These are phyloP conservation scores for Sporothrix globosa DNA, from an alignment of 2,329 filamentous ascomycete genomes.

Conservation along the genomic window DNA sequence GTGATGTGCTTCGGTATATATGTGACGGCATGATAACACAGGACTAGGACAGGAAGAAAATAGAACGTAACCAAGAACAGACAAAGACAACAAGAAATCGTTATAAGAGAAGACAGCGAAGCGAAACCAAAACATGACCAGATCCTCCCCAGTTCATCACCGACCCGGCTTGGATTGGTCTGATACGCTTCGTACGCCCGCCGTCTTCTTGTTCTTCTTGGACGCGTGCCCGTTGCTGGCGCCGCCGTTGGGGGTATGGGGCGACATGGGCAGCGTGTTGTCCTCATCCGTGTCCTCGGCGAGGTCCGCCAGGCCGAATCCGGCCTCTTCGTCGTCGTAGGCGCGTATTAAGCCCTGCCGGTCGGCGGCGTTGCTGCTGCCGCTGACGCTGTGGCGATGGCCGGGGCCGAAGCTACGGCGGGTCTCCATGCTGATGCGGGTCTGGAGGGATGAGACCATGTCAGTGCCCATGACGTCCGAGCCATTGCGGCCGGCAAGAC, in stretches of 20 bases:
- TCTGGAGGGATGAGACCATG: constrained; percentile 84
- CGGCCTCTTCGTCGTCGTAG: constrained; percentile 82
- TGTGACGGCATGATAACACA: constrained; percentile 9
- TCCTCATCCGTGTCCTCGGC: constrained; percentile 76
- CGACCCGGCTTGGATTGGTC: constrained; percentile 30
- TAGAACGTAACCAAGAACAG: background rate
- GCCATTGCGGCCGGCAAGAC: constrained; percentile 58
- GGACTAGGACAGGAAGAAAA: background rate
- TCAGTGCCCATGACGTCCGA: constrained; percentile 87
- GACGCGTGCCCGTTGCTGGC: constrained; percentile 39
- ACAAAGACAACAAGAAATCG: background rate
- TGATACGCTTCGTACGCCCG: constrained; percentile 30
- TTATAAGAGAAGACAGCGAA: background rate
- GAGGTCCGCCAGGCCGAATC: constrained; percentile 77
- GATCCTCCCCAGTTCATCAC: background rate
- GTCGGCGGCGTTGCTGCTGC: constrained; percentile 68
- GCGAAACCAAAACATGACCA: background rate
- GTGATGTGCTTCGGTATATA: constrained; percentile 19
- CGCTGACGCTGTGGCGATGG: constrained; percentile 54
- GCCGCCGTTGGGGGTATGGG: constrained; percentile 52
- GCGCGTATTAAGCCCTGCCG: constrained; percentile 82
- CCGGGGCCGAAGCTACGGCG: constrained; percentile 66
- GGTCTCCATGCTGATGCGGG: constrained; percentile 89
- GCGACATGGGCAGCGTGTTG: constrained; percentile 45
- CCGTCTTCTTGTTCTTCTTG: constrained; percentile 30